A percentile compares a stretch with the other conserved stretches of the same genome.
These are phyloP conservation scores for Blastomyces parvus DNA, from an alignment of 2,329 filamentous ascomycete genomes.

Conservation along the genomic window DNA sequence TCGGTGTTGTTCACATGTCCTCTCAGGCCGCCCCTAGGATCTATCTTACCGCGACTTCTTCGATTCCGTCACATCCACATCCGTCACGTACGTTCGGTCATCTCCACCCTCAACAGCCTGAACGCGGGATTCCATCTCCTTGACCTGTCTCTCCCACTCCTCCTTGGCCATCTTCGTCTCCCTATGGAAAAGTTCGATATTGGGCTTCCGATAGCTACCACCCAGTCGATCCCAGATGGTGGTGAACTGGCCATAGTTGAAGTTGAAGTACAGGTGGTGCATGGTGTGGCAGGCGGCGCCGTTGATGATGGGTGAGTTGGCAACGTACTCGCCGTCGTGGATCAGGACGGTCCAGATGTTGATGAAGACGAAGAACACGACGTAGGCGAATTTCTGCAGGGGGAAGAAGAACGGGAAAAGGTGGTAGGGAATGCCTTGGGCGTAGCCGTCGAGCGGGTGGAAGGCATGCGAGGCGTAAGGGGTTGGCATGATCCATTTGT, in stretches of 20 bases:
- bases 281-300: conserved; percentile 88
- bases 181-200: conserved; percentile 72
- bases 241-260: conserved; percentile 92
- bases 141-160: conserved; percentile 68
- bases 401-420: conserved; percentile 88
- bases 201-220: conserved; percentile 77
- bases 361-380: conserved; percentile 79
- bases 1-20: not conserved
- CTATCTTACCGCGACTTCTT: conserved; percentile 34
- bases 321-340: conserved; percentile 88
- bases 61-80: conserved; percentile 21
- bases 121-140: conserved; percentile 66
- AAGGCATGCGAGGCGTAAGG: conserved; percentile 89
- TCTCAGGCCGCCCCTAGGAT: not conserved
- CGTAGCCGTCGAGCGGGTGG: conserved; percentile 85
- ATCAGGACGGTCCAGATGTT: conserved; percentile 98
- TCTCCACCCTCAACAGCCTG: conserved; percentile 58
- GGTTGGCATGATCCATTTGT: conserved; percentile 99
- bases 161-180: conserved; percentile 75
- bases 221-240: conserved; percentile 85
- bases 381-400: conserved; percentile 80
- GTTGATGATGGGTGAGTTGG: conserved; percentile 84
- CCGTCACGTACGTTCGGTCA: conserved; percentile 33
- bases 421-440: conserved; percentile 85
- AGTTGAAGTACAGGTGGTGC: conserved; percentile 81